Evolutionary conservation across 179 eudicot genomes (phyloP), one percentile per base, ranked within the genome.

Genomic region (Corrigiola litoralis): DNA sequence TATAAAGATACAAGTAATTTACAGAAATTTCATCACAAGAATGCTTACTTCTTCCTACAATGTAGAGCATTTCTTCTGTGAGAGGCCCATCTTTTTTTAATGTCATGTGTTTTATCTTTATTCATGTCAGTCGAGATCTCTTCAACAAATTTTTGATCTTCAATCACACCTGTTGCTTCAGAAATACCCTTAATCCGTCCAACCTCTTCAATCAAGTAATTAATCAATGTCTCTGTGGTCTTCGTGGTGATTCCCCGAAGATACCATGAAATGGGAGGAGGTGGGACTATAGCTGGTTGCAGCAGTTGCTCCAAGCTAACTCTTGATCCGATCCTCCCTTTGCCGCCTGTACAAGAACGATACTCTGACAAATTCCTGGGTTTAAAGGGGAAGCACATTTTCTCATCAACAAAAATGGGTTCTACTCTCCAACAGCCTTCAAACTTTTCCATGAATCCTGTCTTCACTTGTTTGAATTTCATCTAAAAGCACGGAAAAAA

Each of bases 231-330:
- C 75, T 91, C 99, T 11, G 95, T 80, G 20, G 99, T 91, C 74
- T 79, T 85, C 5, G 95, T 4, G 8, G 97, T 95, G 66, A 95
- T 87, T 58, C 99, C 97, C 71, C 96, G 76, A 17, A 95, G 81
- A 71, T 95, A 95, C 99, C 99, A 87, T 11, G 99, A 87, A 73
- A 92, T 70, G 6, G 98, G 98, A 18, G 98, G 98, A 7, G 98
- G 98, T 28, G 98, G 98, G 8, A 92, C 88, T 31, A 92, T 47
- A 17, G 95, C 73, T 6, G 97, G 98, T 52, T 92, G 83, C 21
- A 92, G 78, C 12, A 90, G 80, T 67, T 92, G 98, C 77, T 90
- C 86, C 38, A 92, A 69, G 75, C 81, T 86, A 60, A 87, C 88
- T 61, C 70, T 79, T 33, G 99, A 95, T 14, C 88, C 99, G 8